These are phyloP conservation scores for Ogataea ramenticola DNA, from an alignment of 805 yeast genomes.

Conservation along the genomic window DNA sequence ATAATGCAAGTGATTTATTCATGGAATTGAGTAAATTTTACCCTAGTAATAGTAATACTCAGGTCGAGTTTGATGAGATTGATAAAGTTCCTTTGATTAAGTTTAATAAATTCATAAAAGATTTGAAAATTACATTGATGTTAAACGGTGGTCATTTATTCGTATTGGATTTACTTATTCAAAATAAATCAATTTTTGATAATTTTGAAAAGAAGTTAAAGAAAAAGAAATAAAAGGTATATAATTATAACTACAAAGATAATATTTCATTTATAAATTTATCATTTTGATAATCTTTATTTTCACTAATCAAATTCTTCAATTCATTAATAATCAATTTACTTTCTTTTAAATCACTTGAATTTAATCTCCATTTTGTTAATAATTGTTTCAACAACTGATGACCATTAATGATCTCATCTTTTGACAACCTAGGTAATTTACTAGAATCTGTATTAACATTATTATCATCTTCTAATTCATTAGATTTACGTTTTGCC, in stretches of 20 bases:
- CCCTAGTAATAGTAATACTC: not conserved
- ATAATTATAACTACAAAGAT: not conserved
- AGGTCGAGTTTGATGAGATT: slow-evolving; percentile 12
- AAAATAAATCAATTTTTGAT: slow-evolving; percentile 42
- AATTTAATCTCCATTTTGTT: slow-evolving; percentile 43
- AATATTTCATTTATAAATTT: slow-evolving; percentile 36
- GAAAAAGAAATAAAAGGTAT: slow-evolving; percentile 1
- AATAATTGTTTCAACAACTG: slow-evolving; percentile 40
- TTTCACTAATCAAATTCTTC: slow-evolving; percentile 26
- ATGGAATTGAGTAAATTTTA: slow-evolving; percentile 30
- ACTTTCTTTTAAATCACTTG: slow-evolving; percentile 18
- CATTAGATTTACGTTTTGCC: slow-evolving; percentile 93
- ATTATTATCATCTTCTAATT: slow-evolving; percentile 43
- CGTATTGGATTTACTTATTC: slow-evolving; percentile 48
- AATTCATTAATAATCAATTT: slow-evolving; percentile 34
- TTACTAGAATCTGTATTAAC: slow-evolving; percentile 36
- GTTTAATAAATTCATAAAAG: slow-evolving; percentile 30
- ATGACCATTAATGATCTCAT: slow-evolving; percentile 51
- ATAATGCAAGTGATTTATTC: slow-evolving; percentile 30
- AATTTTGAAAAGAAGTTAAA: slow-evolving; percentile 27
- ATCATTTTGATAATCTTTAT: slow-evolving; percentile 18
- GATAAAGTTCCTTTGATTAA: slow-evolving; percentile 9
- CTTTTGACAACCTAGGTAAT: slow-evolving; percentile 41
- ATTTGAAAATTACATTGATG: slow-evolving; percentile 34
- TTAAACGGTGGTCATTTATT: slow-evolving; percentile 55